phyloP scores from a whole-genome alignment of 2,329 filamentous ascomycete species.

The Clonostachys byssicola region DNA sequence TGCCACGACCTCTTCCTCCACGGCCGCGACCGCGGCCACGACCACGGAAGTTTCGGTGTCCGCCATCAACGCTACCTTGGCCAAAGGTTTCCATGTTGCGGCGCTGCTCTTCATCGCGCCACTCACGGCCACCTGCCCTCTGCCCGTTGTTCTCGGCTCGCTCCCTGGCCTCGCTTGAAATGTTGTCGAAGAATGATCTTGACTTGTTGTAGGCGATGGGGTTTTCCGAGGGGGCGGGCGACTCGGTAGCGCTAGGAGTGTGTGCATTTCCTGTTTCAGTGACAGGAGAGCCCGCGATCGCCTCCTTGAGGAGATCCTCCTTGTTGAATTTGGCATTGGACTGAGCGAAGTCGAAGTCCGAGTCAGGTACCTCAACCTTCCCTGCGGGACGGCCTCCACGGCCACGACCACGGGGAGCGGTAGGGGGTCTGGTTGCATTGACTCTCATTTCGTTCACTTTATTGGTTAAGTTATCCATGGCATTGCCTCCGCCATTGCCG shows the following conservation, averaged over 20 bases:
- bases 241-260: constrained; percentile 25
- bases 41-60: constrained; percentile 73
- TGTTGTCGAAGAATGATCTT: constrained; percentile 95
- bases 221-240: constrained; percentile 34
- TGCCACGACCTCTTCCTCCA: constrained; percentile 33
- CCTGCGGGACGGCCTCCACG: constrained; percentile 41
- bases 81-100: constrained; percentile 98
- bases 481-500: constrained; percentile 36
- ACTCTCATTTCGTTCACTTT: constrained; percentile 76
- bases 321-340: constrained; percentile 44
- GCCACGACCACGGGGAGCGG: constrained; percentile 44
- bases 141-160: constrained; percentile 68
- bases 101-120: constrained; percentile 87
- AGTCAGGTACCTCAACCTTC: constrained; percentile 83
- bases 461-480: constrained; percentile 67
- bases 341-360: constrained; percentile 85
- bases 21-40: constrained; percentile 70
- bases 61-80: constrained; percentile 87
- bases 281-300: constrained; percentile 71
- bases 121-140: constrained; percentile 76
- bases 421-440: constrained; percentile 35
- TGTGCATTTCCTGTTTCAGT: constrained; percentile 42
- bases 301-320: constrained; percentile 72
- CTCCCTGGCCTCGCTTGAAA: constrained; percentile 90
- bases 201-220: constrained; percentile 75